A percentile compares a stretch with the other conserved stretches of the same genome.
Conservation (phyloP, 768 basidiomycete genomes). For the Boletus sp. region DNA sequence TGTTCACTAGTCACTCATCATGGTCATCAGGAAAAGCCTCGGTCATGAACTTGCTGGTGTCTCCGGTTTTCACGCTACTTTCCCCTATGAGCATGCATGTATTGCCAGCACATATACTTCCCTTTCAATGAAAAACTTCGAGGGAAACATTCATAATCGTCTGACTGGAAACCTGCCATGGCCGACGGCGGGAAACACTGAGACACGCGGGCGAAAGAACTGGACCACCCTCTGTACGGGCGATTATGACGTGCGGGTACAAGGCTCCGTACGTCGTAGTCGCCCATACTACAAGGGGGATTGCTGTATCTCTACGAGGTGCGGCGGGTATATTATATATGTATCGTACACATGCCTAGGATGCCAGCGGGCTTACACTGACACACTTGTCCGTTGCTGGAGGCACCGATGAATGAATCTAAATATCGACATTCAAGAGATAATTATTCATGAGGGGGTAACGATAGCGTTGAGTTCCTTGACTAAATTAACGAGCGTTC, state of each 20-base stretch:
- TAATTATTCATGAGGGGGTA: slow-evolving; percentile 24
- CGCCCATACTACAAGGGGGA: no score
- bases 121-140: slow-evolving; percentile 17
- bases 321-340: no score
- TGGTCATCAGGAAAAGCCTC: slow-evolving; percentile 65
- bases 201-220: no score
- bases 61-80: slow-evolving; percentile 8
- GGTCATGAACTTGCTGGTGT: slow-evolving; percentile 38
- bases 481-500: slow-evolving; percentile 7
- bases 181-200: no score
- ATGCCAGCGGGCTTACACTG: no score
- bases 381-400: neutral
- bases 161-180: no score
- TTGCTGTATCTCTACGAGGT: no score
- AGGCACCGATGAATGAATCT: slow-evolving; percentile 3
- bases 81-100: slow-evolving; percentile 30
- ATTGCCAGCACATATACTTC: slow-evolving; percentile 17
- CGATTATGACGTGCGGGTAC: no score
- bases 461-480: slow-evolving; percentile 15
- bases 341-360: no score
- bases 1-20: neutral
- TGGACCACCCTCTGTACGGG: no score
- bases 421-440: slow-evolving; percentile 13
- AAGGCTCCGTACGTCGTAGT: no score
- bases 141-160: neutral